These are phyloP conservation scores for Sclerotinia minor DNA, from an alignment of 2,329 filamentous ascomycete species.

Conservation along the genomic window DNA sequence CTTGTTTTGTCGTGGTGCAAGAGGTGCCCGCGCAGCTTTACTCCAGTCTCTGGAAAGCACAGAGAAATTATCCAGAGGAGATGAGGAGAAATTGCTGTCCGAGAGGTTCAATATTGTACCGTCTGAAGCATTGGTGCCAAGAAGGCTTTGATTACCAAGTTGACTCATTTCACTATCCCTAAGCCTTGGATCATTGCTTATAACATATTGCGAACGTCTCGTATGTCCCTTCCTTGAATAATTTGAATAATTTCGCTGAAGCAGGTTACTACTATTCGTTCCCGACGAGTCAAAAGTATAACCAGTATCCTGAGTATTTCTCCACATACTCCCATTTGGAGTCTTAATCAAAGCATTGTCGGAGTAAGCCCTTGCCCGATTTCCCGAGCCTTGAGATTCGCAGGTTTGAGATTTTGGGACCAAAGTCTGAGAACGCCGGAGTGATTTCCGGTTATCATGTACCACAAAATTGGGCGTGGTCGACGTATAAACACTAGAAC, in stretches of 20 bases:
- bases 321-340: conserved; percentile 33
- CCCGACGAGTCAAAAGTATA: conserved; percentile 29
- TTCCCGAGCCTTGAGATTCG: conserved; percentile 26
- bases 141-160: conserved; percentile 18
- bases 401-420: conserved; percentile 25
- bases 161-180: conserved; percentile 28
- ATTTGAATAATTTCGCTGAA: conserved; percentile 37
- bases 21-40: conserved; percentile 20
- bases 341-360: conserved; percentile 34
- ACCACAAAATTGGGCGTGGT: conserved; percentile 7
- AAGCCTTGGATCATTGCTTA: conserved; percentile 23
- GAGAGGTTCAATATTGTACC: conserved; percentile 32
- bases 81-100: conserved; percentile 35
- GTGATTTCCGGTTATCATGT: conserved; percentile 16
- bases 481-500: conserved; percentile 19
- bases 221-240: conserved; percentile 38
- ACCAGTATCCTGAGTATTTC: conserved; percentile 34
- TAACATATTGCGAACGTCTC: conserved; percentile 30
- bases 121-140: conserved; percentile 8
- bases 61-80: conserved; percentile 35
- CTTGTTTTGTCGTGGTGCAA: conserved; percentile 2
- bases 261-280: conserved; percentile 30
- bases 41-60: conserved; percentile 28
- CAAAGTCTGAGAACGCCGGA: conserved; percentile 22
- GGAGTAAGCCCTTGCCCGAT: conserved; percentile 32